Conservation (phyloP, 2,329 filamentous ascomycete species). For the Capronia americana region DNA sequence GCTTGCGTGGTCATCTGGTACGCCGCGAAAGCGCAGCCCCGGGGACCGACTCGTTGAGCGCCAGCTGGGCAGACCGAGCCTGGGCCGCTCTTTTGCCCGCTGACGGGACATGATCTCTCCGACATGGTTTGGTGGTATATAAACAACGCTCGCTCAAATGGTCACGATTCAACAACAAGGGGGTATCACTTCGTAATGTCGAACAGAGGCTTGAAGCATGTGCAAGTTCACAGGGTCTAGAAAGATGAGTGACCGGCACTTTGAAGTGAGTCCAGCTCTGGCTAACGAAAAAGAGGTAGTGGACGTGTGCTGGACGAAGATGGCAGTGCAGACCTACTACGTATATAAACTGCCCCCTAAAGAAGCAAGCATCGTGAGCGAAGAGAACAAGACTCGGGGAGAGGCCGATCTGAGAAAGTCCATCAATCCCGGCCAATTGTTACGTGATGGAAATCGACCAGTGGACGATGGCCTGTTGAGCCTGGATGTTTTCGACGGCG, state of each 20-base stretch:
- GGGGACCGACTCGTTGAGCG: constrained; percentile 24
- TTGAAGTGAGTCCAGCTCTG: constrained; percentile 3
- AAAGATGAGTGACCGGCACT: constrained; percentile 5
- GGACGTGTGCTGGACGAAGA: neutral
- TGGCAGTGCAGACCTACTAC: constrained; percentile 1
- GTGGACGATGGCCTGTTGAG: constrained; percentile 13
- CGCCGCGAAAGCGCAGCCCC: constrained; percentile 30
- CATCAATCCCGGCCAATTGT: constrained; percentile 15
- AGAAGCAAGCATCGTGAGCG: neutral
- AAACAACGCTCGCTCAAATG: neutral
- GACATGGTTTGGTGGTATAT: constrained; percentile 20
- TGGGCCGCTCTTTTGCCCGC: constrained; percentile 19
- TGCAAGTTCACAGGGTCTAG: neutral
- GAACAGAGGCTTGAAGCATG: neutral
- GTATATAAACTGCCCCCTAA: constrained; percentile 1
- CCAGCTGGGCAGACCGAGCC: constrained; percentile 24
- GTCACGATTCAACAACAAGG: neutral
- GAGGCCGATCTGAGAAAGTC: constrained; percentile 3
- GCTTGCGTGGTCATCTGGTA: constrained; percentile 28
- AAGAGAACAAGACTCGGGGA: neutral
- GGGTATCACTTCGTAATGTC: constrained; percentile 1
- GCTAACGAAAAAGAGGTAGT: constrained; percentile 3
- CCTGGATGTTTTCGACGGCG: constrained; percentile 9
- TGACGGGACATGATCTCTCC: constrained; percentile 28
- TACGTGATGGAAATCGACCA: constrained; percentile 24